phyloP scores from a whole-genome alignment of 768 basidiomycete species.

The Trametes cubensis region DNA sequence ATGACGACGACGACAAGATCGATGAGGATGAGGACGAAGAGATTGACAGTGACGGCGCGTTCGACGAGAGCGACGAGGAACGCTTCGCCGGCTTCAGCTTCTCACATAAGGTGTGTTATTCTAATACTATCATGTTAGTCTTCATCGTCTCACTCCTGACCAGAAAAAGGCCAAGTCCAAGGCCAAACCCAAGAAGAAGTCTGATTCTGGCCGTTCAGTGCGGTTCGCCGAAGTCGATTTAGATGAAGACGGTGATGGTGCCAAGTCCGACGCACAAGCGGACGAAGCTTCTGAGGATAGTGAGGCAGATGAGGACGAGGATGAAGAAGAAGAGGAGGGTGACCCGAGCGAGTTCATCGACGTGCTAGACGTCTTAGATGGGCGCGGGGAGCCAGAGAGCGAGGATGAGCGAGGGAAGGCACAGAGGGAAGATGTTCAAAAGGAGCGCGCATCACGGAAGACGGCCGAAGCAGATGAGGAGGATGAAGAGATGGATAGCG shows the following conservation, averaged over 20 bases:
- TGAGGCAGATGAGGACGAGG: constrained; percentile 27
- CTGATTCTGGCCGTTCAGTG: constrained; percentile 31
- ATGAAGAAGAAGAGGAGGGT: constrained; percentile 40
- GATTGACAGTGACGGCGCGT: constrained; percentile 81
- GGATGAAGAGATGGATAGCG: constrained; percentile 36
- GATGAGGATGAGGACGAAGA: constrained; percentile 72
- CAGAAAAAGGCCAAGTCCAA: constrained; percentile 29
- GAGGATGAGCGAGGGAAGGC: constrained; percentile 43
- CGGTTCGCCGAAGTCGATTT: constrained; percentile 63
- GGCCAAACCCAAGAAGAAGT: constrained; percentile 31
- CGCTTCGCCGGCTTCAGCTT: constrained; percentile 65
- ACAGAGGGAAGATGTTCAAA: constrained; percentile 33
- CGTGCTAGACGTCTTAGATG: constrained; percentile 67
- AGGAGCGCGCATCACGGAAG: constrained; percentile 17
- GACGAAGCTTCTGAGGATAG: constrained; percentile 39
- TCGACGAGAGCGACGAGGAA: constrained; percentile 83
- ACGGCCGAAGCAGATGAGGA: constrained; percentile 40
- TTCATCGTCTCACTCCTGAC: too few species aligned
- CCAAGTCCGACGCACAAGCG: constrained; percentile 40
- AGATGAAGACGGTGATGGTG: constrained; percentile 52
- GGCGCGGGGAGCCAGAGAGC: constrained; percentile 49
- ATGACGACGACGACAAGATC: constrained; percentile 73
- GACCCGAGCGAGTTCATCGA: constrained; percentile 63
- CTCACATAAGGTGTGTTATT: constrained; percentile 38
- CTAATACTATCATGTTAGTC: constrained; percentile 1